phyloP scores from a whole-genome alignment of 768 basidiomycete species.

The Boletus rubropictus region DNA sequence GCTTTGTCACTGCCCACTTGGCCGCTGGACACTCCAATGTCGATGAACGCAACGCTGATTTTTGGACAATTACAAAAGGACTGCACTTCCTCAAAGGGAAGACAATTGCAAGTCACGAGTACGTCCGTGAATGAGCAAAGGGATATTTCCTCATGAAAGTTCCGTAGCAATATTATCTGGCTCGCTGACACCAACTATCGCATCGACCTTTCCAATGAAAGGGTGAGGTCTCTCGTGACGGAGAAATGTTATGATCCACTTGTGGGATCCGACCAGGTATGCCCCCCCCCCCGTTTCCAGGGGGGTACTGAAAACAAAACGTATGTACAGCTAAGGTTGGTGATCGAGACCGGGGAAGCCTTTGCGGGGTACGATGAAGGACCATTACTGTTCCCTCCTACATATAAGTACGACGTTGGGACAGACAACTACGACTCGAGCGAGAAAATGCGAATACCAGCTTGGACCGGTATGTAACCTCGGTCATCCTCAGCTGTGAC shows the following conservation, averaged over 20 bases:
- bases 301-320: background rate
- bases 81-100: slow-evolving; percentile 88
- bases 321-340: slow-evolving; percentile 55
- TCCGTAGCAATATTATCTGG: slow-evolving; percentile 84
- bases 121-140: slow-evolving; percentile 26
- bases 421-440: slow-evolving; percentile 90
- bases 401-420: slow-evolving; percentile 84
- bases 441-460: slow-evolving; percentile 94
- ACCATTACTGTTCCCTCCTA: slow-evolving; percentile 85
- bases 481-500: background rate
- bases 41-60: slow-evolving; percentile 89
- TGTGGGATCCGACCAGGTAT: slow-evolving; percentile 73
- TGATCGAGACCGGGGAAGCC: slow-evolving; percentile 64
- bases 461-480: slow-evolving; percentile 79
- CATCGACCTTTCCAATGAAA: slow-evolving; percentile 79
- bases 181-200: slow-evolving; percentile 95
- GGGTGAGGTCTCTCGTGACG: slow-evolving; percentile 61
- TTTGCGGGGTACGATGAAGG: slow-evolving; percentile 88
- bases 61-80: slow-evolving; percentile 76
- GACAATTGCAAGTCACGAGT: slow-evolving; percentile 88
- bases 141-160: slow-evolving; percentile 2
- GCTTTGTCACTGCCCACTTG: slow-evolving; percentile 92
- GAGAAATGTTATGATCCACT: slow-evolving; percentile 67
- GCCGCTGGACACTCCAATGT: slow-evolving; percentile 93
- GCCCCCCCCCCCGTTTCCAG: background rate